Conservation (phyloP, 768 basidiomycete species). For the Boletus vinaceobasis region DNA sequence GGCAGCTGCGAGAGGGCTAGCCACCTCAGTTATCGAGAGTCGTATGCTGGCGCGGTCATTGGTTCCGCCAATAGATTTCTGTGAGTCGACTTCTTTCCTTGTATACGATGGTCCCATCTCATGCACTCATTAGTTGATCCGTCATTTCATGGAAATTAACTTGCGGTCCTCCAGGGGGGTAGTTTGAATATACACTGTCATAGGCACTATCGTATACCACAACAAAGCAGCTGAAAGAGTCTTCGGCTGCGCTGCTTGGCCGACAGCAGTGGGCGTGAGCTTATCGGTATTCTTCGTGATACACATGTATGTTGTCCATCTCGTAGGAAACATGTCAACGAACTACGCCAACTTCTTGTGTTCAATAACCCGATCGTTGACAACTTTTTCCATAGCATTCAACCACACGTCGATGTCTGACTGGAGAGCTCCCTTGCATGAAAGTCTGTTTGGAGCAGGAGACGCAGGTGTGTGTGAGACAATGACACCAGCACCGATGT, state of each 20-base stretch:
- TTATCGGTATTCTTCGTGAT: not conserved
- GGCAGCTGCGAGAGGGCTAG: constrained; percentile 2
- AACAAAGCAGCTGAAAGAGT: not conserved
- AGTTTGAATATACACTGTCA: constrained; percentile 5
- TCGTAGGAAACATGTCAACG: not conserved
- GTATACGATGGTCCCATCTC: not conserved
- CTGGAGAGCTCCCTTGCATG: constrained; percentile 6
- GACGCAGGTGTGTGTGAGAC: constrained; percentile 13
- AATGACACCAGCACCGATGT: constrained; percentile 54
- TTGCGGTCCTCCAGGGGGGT: not conserved
- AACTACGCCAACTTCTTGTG: constrained; percentile 42
- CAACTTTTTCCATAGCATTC: constrained; percentile 77
- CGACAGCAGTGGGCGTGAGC: not conserved
- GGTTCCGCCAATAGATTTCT: constrained; percentile 18
- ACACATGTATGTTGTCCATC: not conserved
- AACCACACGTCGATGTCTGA: constrained; percentile 69
- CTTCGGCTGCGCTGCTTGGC: not conserved
- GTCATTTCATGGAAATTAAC: constrained; percentile 19
- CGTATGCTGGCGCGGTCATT: not conserved
- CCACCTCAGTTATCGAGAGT: constrained; percentile 1
- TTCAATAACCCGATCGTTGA: constrained; percentile 55
- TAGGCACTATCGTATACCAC: not conserved
- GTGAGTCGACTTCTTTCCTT: constrained; percentile 15
- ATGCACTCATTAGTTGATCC: constrained; percentile 20
- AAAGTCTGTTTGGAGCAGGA: constrained; percentile 1